Evolutionary conservation across 164 flowering plant genomes (phyloP).

Genomic region (Saururus chinensis): DNA sequence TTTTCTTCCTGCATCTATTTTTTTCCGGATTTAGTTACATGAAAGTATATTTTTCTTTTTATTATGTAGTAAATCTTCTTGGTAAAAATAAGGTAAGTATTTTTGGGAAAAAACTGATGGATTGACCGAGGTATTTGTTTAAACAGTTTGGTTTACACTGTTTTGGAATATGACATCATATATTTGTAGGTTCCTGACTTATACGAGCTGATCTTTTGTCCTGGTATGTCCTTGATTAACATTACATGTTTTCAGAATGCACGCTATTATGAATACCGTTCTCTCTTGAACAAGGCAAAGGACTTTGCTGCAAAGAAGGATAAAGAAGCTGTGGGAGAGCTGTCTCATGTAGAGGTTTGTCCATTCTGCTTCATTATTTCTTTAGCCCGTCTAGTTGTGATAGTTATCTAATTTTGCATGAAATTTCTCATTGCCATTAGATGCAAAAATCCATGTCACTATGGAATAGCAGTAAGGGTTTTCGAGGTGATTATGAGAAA

Average conservation of each 20-base stretch:
- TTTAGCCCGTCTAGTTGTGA: background rate
- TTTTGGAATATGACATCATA: no score
- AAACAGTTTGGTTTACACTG: no score
- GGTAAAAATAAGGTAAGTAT: no score
- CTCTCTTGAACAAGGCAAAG: conserved; percentile 44
- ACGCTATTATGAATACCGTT: conserved; percentile 40
- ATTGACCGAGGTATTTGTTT: no score
- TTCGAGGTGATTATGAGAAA: conserved; percentile 77
- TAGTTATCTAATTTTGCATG: background rate
- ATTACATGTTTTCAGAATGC: conserved; percentile 47
- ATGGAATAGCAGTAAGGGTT: conserved; percentile 57
- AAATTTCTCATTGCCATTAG: conserved; percentile 19
- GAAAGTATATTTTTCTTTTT: no score
- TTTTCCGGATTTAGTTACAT: no score
- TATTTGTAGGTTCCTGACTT: no score
- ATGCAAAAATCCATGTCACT: conserved; percentile 61
- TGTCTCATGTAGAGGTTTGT: conserved; percentile 53
- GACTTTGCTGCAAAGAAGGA: conserved; percentile 73
- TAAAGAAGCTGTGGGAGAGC: conserved; percentile 47
- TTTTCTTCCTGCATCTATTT: no score
- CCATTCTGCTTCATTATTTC: background rate
- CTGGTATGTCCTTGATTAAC: background rate
- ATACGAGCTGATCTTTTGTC: no score
- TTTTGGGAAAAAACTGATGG: no score
- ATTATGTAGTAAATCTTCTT: no score